These are phyloP conservation scores for Boeremia lycopersici DNA, from an alignment of 2,329 filamentous ascomycete genomes.

Conservation along the genomic window DNA sequence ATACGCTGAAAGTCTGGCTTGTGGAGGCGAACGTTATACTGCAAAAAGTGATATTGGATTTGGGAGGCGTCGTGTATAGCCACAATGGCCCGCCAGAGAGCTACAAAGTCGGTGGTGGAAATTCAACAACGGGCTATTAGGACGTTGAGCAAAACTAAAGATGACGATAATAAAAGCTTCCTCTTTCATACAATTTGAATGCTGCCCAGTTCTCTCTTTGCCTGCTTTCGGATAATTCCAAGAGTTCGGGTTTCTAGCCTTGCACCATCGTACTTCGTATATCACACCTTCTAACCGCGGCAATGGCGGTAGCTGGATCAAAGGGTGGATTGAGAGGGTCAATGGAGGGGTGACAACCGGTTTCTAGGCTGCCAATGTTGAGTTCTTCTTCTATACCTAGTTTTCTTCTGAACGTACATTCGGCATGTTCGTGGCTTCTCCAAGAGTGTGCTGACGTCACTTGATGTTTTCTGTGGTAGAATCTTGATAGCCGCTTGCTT, in stretches of 20 bases:
- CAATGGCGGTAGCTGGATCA: constrained; percentile 29
- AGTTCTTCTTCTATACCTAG: too few relatives aligned
- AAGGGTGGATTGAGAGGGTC: constrained; percentile 35
- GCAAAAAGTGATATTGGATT: constrained; percentile 46
- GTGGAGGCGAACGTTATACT: constrained; percentile 52
- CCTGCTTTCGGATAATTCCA: too few relatives aligned
- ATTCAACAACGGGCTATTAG: constrained; percentile 4
- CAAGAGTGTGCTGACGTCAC: too few relatives aligned
- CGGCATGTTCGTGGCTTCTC: too few relatives aligned
- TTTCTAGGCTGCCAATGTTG: not conserved
- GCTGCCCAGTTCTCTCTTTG: too few relatives aligned
- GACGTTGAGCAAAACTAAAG: not conserved
- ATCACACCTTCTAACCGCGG: constrained; percentile 27
- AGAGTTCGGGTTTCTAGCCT: too few relatives aligned
- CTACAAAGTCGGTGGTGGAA: constrained; percentile 37
- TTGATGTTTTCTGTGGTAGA: too few relatives aligned
- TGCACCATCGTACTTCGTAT: constrained; percentile 20
- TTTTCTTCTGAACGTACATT: too few relatives aligned
- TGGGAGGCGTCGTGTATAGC: constrained; percentile 40
- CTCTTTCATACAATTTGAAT: too few relatives aligned
- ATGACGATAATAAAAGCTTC: not conserved
- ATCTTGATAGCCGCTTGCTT: too few relatives aligned
- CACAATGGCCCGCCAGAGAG: constrained; percentile 49
- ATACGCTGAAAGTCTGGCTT: constrained; percentile 54
- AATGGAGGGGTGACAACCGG: constrained; percentile 37